Conservation (phyloP, 1,284 basidiomycete genomes). For the Fomes fomentarius region DNA sequence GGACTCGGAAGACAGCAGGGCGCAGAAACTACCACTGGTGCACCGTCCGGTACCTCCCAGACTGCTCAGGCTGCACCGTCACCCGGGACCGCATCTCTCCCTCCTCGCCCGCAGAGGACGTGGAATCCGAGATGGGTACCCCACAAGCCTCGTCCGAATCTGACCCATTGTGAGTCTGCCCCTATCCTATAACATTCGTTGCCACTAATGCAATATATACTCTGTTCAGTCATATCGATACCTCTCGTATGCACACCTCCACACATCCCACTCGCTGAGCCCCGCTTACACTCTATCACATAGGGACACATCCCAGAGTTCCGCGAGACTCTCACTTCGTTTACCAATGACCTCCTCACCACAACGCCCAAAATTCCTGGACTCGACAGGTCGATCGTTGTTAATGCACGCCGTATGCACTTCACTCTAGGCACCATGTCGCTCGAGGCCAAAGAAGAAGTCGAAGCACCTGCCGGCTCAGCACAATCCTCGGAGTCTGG, state of each 20-base stretch:
- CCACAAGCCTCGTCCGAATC: too few species aligned
- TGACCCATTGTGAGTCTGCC: too few species aligned
- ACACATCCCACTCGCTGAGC: background rate
- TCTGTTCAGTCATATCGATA: too few species aligned
- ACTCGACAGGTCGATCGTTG: slow-evolving; percentile 58
- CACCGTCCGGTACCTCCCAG: too few species aligned
- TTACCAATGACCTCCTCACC: slow-evolving; percentile 48
- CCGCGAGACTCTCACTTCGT: slow-evolving; percentile 42
- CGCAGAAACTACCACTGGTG: too few species aligned
- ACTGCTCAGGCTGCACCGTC: too few species aligned
- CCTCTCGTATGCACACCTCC: background rate
- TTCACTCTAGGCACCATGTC: slow-evolving; percentile 75
- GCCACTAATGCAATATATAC: too few species aligned
- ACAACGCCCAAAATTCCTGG: slow-evolving; percentile 48
- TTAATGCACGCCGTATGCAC: slow-evolving; percentile 65
- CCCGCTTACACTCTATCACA: background rate
- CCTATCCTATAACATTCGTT: too few species aligned
- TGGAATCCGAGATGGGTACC: too few species aligned
- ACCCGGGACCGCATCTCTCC: too few species aligned
- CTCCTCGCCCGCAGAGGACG: too few species aligned
- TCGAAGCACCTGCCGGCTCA: background rate
- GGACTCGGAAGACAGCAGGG: too few species aligned
- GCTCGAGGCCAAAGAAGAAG: slow-evolving; percentile 33
- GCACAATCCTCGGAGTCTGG: background rate
- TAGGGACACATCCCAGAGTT: slow-evolving; percentile 57